phyloP scores from a whole-genome alignment of 2,329 filamentous ascomycete genomes.

The Trichophyton verrucosum region DNA sequence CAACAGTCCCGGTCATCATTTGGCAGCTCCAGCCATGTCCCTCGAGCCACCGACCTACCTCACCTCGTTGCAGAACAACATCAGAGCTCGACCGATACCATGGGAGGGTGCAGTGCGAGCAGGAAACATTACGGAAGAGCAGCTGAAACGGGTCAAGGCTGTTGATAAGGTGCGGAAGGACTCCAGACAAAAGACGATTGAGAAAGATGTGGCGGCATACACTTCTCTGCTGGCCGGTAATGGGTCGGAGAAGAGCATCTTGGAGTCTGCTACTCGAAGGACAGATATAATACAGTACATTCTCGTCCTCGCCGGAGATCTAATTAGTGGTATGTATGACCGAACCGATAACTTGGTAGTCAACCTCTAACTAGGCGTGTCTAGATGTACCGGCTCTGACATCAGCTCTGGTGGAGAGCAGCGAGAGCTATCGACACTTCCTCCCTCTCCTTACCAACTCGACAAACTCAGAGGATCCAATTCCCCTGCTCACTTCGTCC shows the following conservation, averaged over 20 bases:
- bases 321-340: constrained; percentile 60
- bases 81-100: constrained; percentile 85
- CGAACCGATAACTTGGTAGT: neutral
- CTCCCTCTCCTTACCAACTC: constrained; percentile 74
- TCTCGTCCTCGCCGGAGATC: constrained; percentile 73
- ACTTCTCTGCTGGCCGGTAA: constrained; percentile 64
- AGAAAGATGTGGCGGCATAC: constrained; percentile 69
- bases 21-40: constrained; percentile 51
- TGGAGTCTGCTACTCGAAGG: constrained; percentile 75
- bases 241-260: constrained; percentile 54
- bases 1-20: neutral
- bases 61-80: constrained; percentile 86
- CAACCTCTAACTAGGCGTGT: neutral
- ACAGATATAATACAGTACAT: constrained; percentile 91
- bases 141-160: constrained; percentile 89
- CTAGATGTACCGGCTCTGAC: constrained; percentile 69
- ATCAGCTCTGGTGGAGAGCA: constrained; percentile 60
- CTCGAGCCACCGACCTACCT: constrained; percentile 84
- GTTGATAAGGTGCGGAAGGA: constrained; percentile 95
- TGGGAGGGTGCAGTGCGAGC: constrained; percentile 95
- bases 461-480: constrained; percentile 69
- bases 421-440: constrained; percentile 63
- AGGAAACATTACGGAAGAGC: constrained; percentile 83
- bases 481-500: constrained; percentile 79
- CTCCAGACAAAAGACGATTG: constrained; percentile 69